Conservation (phyloP, 1,284 basidiomycete species). For the Taiwanofungus camphoratus region DNA sequence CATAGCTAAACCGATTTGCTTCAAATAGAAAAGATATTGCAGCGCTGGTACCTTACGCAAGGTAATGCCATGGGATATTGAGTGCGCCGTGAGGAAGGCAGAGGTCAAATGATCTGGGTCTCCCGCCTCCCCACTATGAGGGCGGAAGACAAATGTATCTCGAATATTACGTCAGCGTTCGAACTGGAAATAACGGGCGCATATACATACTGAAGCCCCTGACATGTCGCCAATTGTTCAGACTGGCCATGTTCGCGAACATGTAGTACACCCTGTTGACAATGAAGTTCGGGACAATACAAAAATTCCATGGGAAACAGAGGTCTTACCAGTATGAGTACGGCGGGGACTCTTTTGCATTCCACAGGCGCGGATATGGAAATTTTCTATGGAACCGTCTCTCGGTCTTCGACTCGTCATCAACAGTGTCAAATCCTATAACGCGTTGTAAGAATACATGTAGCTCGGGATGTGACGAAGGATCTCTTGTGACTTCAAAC, state of each 20-base stretch:
- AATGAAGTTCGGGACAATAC: conserved; percentile 17
- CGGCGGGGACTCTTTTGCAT: conserved; percentile 85
- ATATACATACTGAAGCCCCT: conserved; percentile 83
- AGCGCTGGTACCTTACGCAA: conserved; percentile 95
- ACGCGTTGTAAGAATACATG: conserved; percentile 96
- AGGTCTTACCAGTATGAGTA: conserved; percentile 82
- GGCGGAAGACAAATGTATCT: conserved; percentile 96
- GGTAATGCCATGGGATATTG: conserved; percentile 97
- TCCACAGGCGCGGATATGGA: conserved; percentile 91
- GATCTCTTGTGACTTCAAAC: conserved; percentile 95
- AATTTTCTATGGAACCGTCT: conserved; percentile 92
- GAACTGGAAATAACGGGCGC: background rate
- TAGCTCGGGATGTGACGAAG: conserved; percentile 85
- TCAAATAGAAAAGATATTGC: conserved; percentile 93
- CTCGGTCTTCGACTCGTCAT: conserved; percentile 96
- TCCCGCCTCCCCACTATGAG: conserved; percentile 97
- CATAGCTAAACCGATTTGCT: conserved; percentile 98
- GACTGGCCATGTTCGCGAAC: conserved; percentile 92
- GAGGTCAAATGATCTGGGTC: conserved; percentile 97
- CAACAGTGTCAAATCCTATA: conserved; percentile 94
- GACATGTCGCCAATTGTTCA: conserved; percentile 87
- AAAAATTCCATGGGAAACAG: background rate
- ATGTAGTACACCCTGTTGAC: conserved; percentile 87
- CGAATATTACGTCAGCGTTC: conserved; percentile 2
- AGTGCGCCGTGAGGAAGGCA: conserved; percentile 94